Evolutionary conservation across 2,329 filamentous ascomycete genomes (phyloP), one percentile per base, ranked within the genome.

Genomic region (Alternaria hordeiaustralica): DNA sequence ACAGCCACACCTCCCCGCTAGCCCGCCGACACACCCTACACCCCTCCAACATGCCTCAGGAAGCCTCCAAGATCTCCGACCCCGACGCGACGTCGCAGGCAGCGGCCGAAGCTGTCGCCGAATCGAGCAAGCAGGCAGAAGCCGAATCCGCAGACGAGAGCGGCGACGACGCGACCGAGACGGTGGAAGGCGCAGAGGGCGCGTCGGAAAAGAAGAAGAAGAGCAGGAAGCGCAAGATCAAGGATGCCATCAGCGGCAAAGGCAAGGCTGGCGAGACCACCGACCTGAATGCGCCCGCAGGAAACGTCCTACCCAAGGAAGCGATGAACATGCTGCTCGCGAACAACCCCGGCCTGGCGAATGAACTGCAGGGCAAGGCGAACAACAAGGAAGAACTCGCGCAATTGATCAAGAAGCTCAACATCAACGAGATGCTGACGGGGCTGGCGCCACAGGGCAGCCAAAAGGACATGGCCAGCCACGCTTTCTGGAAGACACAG

Each of bases 401-500:
- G 53, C 82, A 88, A 50, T 75, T 85, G 68, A 75, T 89, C 67
- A 87, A 87, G 80, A 87, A 87, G 71, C 84, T 93, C 76, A 90
- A 86, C 68, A 82, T 92, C 59, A 87, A 89, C 76, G 90, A 93
- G 67, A 88, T 92, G 75, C 88, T 93, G 86, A 92, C 91, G 1
- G 90, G 91, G 0, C 81, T 92, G 74, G 91, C 94, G 15, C 85
- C 92, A 8, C 89, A 88, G 65, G 92, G 92, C 60, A 96, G 96
- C 86, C 97, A 97, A 75, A 97, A 97, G 84, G 94, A 97, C 77
- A 97, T 97, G 93, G 94, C 91, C 7, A 92, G 90, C 62, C 97
- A 98, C 86, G 97, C 97, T 82, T 99, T 99, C 84, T 99, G 96
- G 96, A 90, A 93, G 80, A 99, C 96, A 50, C 96, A 99, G 81